Conservation (phyloP, 148 eudicot genomes). For the Agrostemma githago region DNA sequence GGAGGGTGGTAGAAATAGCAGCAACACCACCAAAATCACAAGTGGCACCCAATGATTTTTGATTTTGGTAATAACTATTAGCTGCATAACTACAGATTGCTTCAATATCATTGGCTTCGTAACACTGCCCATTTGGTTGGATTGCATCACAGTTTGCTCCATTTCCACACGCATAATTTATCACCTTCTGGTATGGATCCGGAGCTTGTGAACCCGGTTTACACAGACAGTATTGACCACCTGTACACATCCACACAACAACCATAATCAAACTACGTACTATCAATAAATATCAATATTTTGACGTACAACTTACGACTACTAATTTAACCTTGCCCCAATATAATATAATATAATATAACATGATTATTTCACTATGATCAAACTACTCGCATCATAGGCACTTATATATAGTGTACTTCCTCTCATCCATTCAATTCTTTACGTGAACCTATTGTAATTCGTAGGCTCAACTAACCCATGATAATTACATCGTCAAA, state of each 20-base stretch:
- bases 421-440: too few relatives aligned
- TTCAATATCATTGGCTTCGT: neutral
- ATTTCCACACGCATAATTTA: neutral
- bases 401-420: too few relatives aligned
- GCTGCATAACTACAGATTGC: neutral
- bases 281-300: too few relatives aligned
- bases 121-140: neutral
- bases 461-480: too few relatives aligned
- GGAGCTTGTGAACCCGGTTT: neutral
- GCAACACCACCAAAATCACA: conserved; percentile 71
- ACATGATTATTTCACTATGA: too few relatives aligned
- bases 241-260: neutral
- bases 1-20: conserved; percentile 25
- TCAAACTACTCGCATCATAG: too few relatives aligned
- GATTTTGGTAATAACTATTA: conserved; percentile 55
- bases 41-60: conserved; percentile 33
- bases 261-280: too few relatives aligned
- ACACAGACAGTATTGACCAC: neutral
- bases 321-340: too few relatives aligned
- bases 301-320: too few relatives aligned
- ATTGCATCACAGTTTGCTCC: neutral
- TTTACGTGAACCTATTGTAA: too few relatives aligned
- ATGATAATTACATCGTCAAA: too few relatives aligned
- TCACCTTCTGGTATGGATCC: neutral
- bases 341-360: too few relatives aligned